A percentile compares a stretch with the other conserved stretches of the same genome.
These are phyloP conservation scores for Colletotrichum acutatum DNA, from an alignment of 2,329 filamentous ascomycete genomes.

Conservation along the genomic window DNA sequence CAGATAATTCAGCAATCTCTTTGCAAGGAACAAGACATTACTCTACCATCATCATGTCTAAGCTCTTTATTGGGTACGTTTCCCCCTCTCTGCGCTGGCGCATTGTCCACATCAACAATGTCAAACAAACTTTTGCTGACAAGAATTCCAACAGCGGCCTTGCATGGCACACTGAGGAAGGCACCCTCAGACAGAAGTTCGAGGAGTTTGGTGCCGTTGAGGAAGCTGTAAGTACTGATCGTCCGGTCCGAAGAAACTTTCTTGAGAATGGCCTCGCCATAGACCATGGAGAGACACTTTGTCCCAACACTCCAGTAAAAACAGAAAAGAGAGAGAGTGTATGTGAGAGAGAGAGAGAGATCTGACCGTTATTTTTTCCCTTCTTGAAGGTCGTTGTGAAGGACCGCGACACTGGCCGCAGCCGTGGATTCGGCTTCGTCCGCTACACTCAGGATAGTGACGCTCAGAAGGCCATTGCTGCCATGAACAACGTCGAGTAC, in stretches of 20 bases:
- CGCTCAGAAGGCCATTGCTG: constrained; percentile 79
- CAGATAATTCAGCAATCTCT: constrained; percentile 18
- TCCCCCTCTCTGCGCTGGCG: constrained; percentile 1
- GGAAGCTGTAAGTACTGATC: constrained; percentile 82
- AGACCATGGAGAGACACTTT: constrained; percentile 15
- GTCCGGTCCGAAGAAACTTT: constrained; percentile 34
- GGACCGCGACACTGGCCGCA: constrained; percentile 95
- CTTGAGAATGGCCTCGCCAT: constrained; percentile 11
- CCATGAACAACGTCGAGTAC: constrained; percentile 93
- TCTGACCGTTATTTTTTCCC: constrained; percentile 37
- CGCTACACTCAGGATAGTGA: constrained; percentile 83
- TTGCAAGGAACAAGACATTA: not conserved
- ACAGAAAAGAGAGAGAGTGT: not conserved
- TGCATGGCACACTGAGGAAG: constrained; percentile 97
- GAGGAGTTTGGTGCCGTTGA: constrained; percentile 91
- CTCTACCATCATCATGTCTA: constrained; percentile 73
- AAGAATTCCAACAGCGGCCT: constrained; percentile 74
- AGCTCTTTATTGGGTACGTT: constrained; percentile 92
- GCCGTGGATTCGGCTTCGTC: constrained; percentile 97
- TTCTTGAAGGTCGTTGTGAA: constrained; percentile 87
- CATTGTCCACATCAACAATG: constrained; percentile 4
- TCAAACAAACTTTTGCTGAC: constrained; percentile 28
- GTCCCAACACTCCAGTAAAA: constrained; percentile 4
- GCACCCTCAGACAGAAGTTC: constrained; percentile 88
- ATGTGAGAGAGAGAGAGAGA: constrained; percentile 1